Evolutionary conservation across 495 filamentous ascomycete species (phyloP).

Genomic region (Hypoxylon subgilvum): DNA sequence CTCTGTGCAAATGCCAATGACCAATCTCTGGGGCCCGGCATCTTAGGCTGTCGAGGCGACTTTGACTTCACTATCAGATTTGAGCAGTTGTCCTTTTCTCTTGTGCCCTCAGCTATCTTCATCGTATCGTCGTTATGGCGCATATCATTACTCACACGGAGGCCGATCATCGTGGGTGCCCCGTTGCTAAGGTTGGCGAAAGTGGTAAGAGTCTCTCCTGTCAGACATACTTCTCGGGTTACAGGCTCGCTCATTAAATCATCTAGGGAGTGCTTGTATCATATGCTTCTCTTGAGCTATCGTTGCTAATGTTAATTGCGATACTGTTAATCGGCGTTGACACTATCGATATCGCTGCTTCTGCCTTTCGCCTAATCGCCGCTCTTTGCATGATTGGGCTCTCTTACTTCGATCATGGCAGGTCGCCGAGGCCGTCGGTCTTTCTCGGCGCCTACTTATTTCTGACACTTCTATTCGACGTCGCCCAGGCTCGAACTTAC

Average conservation of each 20-base stretch:
- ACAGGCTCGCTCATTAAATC: background rate
- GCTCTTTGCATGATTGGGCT: conserved; percentile 41
- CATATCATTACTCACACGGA: conserved; percentile 39
- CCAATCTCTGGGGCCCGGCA: conserved; percentile 22
- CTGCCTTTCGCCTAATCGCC: conserved; percentile 40
- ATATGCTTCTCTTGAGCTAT: conserved; percentile 45
- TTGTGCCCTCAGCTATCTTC: conserved; percentile 51
- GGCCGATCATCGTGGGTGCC: conserved; percentile 46
- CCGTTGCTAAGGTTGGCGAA: conserved; percentile 45
- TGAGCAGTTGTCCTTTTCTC: conserved; percentile 53
- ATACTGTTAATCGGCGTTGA: conserved; percentile 35
- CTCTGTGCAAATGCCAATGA: conserved; percentile 19
- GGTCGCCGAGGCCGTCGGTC: conserved; percentile 48
- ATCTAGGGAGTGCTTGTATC: conserved; percentile 30
- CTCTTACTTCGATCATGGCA: conserved; percentile 46
- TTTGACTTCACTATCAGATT: conserved; percentile 59
- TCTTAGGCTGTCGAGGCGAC: conserved; percentile 37
- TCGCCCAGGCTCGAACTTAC: conserved; percentile 48
- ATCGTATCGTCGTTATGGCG: conserved; percentile 48
- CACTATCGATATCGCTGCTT: conserved; percentile 40
- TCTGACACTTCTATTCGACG: conserved; percentile 50
- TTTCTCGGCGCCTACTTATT: conserved; percentile 51
- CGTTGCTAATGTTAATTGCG: conserved; percentile 41
- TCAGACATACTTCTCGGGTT: background rate
- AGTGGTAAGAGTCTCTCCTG: conserved; percentile 36